Base-by-base conservation (phyloP, 106 monocot species). In the Apostasia ramifera region DNA sequence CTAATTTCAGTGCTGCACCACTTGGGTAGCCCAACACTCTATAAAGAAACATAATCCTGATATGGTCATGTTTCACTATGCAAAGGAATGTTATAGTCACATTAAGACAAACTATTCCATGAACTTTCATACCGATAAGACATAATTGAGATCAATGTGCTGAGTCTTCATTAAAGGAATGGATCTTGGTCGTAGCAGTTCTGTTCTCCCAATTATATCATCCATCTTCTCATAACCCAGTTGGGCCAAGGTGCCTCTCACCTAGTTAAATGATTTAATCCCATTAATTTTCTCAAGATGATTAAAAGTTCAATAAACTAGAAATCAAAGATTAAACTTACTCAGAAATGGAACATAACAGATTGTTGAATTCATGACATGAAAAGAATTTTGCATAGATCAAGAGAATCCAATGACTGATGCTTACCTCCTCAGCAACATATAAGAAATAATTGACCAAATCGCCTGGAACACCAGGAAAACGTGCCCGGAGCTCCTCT, bases 381-480 rank as follows among this genome's bases (percentile, higher is more conserved):
- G 14, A 56, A 26, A 53, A 53, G 11, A 11, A 52, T 8, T 50
- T 50, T 13, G n/a, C 9, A 11, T 8, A 59, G 37, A 39, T 48
- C 52, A 45, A 49, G 66, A 40, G 54, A 49, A 55, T 13, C 37
- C 5, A 69, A 15, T n/a, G 0, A 11, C 55, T 39, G 14, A 47
- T 13, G 42, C 45, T 78, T 69, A 98, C 92, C 97, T 98, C 97
- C 73, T 98, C 92, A 63, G 97, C 97, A 76, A 98, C 97, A 83
- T 85, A 98, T 41, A 87, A 68, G 70, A 98, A 98, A 80, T 79
- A 98, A 62, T 98, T 98, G 55, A 98, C 97, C 68, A 98, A 70
- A 80, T 98, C 97, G 3, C 97, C 97, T 79, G 97, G 97, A 83
- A 98, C 90, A 55, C 97, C 97, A 85, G 97, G 97, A 83, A 98